These are phyloP conservation scores for Fulvia fulva DNA, from an alignment of 2,329 filamentous ascomycete genomes.

Conservation along the genomic window DNA sequence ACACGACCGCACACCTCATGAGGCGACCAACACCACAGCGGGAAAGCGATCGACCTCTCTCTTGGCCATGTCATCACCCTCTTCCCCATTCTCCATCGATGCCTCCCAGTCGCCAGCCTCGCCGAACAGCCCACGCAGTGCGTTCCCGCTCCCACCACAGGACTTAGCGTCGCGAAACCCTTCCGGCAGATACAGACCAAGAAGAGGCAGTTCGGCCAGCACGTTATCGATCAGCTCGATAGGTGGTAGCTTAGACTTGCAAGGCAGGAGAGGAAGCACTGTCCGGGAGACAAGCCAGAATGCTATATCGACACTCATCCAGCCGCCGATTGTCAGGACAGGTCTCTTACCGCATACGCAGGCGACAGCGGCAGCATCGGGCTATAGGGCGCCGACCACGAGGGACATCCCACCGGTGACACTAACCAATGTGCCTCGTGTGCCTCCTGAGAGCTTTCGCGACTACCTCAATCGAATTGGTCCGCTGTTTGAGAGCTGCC, in stretches of 20 bases:
- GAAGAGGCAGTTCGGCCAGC: constrained; percentile 79
- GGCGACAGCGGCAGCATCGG: constrained; percentile 61
- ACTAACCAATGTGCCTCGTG: constrained; percentile 78
- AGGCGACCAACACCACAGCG: constrained; percentile 11
- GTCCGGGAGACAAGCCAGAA: constrained; percentile 77
- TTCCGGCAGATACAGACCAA: constrained; percentile 48
- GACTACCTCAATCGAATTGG: constrained; percentile 83
- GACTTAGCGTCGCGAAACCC: constrained; percentile 47
- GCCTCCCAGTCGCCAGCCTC: constrained; percentile 43
- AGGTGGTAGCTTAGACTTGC: constrained; percentile 74
- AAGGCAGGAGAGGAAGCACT: constrained; percentile 55
- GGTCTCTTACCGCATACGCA: constrained; percentile 76
- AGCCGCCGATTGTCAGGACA: constrained; percentile 83
- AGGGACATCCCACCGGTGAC: constrained; percentile 91
- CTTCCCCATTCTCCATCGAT: constrained; percentile 55
- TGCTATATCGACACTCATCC: constrained; percentile 91
- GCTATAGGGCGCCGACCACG: constrained; percentile 68
- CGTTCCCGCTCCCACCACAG: constrained; percentile 57
- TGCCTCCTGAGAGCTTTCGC: constrained; percentile 76
- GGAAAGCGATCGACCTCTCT: constrained; percentile 1
- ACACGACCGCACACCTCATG: constrained; percentile 18
- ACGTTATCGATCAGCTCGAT: constrained; percentile 71
- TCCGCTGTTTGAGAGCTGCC: constrained; percentile 81
- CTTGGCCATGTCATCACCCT: constrained; percentile 39
- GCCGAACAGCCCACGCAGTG: constrained; percentile 37